A percentile compares a stretch with the other conserved stretches of the same genome.
These are phyloP conservation scores for Geosmithia flava DNA, from an alignment of 2,329 filamentous ascomycete genomes.

Conservation along the genomic window DNA sequence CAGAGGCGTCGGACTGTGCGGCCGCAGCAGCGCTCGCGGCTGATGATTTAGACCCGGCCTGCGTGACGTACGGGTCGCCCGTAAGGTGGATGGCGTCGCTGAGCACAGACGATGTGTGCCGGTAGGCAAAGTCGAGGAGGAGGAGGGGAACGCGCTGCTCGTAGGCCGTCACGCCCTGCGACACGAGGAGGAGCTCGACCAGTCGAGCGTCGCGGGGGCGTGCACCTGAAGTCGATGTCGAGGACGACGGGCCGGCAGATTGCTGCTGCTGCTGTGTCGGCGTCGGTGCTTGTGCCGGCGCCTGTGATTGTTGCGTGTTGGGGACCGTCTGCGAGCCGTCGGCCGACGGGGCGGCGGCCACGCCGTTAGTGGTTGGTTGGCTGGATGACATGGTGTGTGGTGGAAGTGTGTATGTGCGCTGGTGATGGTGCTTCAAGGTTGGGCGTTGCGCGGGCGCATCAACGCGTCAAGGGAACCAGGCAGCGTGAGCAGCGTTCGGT, in stretches of 20 bases:
- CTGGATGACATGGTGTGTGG: conserved; percentile 17
- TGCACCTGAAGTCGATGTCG: conserved; percentile 27
- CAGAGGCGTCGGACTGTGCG: conserved; percentile 37
- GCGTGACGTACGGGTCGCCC: conserved; percentile 53
- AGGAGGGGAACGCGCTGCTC: conserved; percentile 73
- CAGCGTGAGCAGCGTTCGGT: no score
- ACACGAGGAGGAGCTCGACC: conserved; percentile 67
- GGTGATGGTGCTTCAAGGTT: not conserved
- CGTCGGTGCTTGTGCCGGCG: conserved; percentile 12
- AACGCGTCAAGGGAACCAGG: not conserved
- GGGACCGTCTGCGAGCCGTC: conserved; percentile 21
- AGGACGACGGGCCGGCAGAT: conserved; percentile 10
- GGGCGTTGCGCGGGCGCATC: not conserved
- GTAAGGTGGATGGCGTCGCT: conserved; percentile 58
- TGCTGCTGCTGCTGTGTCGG: conserved; percentile 6
- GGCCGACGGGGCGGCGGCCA: conserved; percentile 23
- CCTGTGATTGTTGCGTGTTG: conserved; percentile 19
- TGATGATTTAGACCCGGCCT: conserved; percentile 40
- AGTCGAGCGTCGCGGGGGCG: conserved; percentile 69
- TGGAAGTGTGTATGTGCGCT: not conserved
- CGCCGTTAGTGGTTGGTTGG: conserved; percentile 42
- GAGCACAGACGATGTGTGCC: conserved; percentile 62
- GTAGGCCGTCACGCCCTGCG: conserved; percentile 67
- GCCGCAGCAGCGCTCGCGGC: conserved; percentile 34
- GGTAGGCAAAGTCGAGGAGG: conserved; percentile 78